These are phyloP conservation scores for Lycium ferocissimum DNA, from an alignment of 257 asterid genomes.

Conservation along the genomic window DNA sequence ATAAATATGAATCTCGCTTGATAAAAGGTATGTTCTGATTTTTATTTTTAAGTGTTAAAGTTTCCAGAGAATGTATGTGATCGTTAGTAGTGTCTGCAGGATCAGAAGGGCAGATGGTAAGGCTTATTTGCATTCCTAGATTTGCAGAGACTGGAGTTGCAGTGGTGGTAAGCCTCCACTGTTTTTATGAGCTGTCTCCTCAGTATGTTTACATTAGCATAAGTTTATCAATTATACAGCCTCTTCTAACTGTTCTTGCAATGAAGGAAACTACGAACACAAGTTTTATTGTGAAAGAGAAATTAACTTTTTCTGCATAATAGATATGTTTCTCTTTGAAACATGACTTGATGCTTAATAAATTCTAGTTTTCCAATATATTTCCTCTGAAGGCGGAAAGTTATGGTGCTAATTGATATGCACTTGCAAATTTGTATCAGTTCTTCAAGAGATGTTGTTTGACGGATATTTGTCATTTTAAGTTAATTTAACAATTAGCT, in stretches of 20 bases:
- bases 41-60: background rate
- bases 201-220: slow-evolving; percentile 1
- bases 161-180: slow-evolving; percentile 71
- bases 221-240: background rate
- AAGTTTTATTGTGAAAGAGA: background rate
- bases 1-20: slow-evolving; percentile 64
- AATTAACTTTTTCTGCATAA: background rate
- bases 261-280: slow-evolving; percentile 19
- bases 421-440: background rate
- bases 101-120: slow-evolving; percentile 77
- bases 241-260: slow-evolving; percentile 27
- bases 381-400: background rate
- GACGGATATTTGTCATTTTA: background rate
- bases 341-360: background rate
- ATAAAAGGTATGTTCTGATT: slow-evolving; percentile 59
- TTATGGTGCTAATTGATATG: background rate
- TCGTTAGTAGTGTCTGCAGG: slow-evolving; percentile 58
- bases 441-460: background rate
- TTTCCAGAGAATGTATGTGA: background rate
- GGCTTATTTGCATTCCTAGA: slow-evolving; percentile 81
- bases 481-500: background rate
- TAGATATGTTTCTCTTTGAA: background rate
- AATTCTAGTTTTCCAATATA: background rate
- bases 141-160: slow-evolving; percentile 87
- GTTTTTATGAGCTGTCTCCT: slow-evolving; percentile 17